Evolutionary conservation across 768 basidiomycete species (phyloP), one percentile per base, ranked within the genome.

Genomic region (Russula olivacea): DNA sequence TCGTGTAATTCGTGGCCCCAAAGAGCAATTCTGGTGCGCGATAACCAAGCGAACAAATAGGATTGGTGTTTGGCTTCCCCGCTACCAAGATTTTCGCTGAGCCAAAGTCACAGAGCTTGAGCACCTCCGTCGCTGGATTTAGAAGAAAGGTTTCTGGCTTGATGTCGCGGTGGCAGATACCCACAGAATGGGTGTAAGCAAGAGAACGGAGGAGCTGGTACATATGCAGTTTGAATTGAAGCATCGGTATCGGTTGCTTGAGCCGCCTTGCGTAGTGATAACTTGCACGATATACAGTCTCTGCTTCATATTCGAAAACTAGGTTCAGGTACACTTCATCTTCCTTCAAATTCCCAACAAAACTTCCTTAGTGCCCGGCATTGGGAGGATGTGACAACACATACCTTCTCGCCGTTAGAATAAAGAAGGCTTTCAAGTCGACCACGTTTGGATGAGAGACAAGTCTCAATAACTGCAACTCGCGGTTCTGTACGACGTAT

Each of bases 201-300:
- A 99, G 82, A 17, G 97, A 99, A 65, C 97, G 93, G 68, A 99
- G 81, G 69, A 99, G 90, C 77, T 99, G 93, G 77, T 98, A 97
- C 95, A 98, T 98, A 81, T 99, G 98, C 72, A 99, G 78, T 80
- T 98, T 98, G 81, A 99, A 94, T 80, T 98, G 97, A 57, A 97
- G 85, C 87, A 94, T 98, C 34, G 97, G 97, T 97, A 99, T 99
- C 63, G 93, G 91, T 74, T 99, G 97, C 81, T 99, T 99, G 77
- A 99, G 90, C n/a, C n/a, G n/a, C 78, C 98, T 98, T 69, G 95
- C 91, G 75, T 98, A 99, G 78, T 98, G 96, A 72, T 96, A 88
- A 72, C 93, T 96, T 30, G 96, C 97, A 71, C 96, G 93, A 79
- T 98, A 98, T 61, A 99, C 97, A 17, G 97, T 99, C 79, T 98